Conservation (phyloP, 2,329 filamentous ascomycete genomes). For the Sclerotinia subarctica region DNA sequence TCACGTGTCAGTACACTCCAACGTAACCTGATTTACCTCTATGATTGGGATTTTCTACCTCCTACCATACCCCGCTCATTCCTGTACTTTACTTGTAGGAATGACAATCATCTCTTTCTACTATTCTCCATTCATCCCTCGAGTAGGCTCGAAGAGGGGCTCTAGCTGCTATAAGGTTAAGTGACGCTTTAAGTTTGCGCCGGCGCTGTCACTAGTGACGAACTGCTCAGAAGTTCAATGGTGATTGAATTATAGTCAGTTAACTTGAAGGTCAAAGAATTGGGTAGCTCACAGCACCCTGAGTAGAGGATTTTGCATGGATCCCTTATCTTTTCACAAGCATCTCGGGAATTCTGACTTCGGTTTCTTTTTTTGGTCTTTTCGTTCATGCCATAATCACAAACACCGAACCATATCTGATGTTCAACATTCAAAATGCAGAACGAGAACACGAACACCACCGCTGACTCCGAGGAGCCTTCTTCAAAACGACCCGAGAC, state of each 20-base stretch:
- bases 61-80: no score
- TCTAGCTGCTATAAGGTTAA: background rate
- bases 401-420: background rate
- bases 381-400: background rate
- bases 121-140: background rate
- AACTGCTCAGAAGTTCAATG: background rate
- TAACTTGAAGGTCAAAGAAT: background rate
- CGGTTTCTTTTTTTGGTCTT: background rate
- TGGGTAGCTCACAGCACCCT: background rate
- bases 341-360: background rate
- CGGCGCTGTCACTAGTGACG: background rate
- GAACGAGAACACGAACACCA: background rate
- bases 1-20: background rate
- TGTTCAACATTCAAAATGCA: background rate
- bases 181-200: background rate
- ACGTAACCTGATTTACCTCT: background rate
- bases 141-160: background rate
- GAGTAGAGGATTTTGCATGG: background rate
- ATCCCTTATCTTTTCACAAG: background rate
- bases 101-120: background rate
- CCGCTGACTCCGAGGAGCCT: background rate
- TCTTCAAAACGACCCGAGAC: background rate
- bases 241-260: background rate
- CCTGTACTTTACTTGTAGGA: no score
- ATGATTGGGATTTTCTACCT: no score